Base-by-base conservation (phyloP, 768 basidiomycete genomes). In the Calocera cornea region DNA sequence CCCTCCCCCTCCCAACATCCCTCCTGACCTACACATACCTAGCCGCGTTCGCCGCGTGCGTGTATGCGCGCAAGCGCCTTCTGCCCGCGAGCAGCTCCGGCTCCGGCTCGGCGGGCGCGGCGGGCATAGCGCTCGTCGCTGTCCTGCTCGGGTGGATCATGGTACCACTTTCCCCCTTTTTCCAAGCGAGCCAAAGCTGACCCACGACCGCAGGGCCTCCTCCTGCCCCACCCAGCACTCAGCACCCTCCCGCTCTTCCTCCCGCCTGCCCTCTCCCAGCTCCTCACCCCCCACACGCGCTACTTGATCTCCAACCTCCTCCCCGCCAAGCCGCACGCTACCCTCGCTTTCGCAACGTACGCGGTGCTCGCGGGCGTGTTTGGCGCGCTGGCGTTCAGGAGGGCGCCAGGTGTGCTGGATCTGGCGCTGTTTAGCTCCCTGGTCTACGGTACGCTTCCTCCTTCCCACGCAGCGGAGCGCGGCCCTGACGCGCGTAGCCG, bases 331-430 rank as follows among this genome's bases (percentile, higher is more conserved):
- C 87, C 85, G 38, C 79, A 83, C 65, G 84, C 87, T 73, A 74
- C 80, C 38, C 67, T 86, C 17, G 86, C 89, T 0, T 89, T 85
- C 72, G 81, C 84, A 0, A 77, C 76, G 7, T 79, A 83, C 5
- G 77, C 82, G 24, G 70, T 81, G 1, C 78, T 82, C 24, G 81
- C 85, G 17, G 76, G 78, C 60, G 72, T 86, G 38, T 75, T 89
- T 63, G 89, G 89, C 10, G 75, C 76, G 40, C 77, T 89, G 65
- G 83, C 83, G 24, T 90, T 89, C 69, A 83, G 83, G n/a, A 83
- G 86, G 64, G 78, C 64, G 0, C 3, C 69, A 14, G 40, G 79
- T 36, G 83, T 83, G 79, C 80, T 79, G 1, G 92, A 94, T 71
- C 69, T 84, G 8, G 71, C 83, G 0, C 79, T 90, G 7, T 85